phyloP scores from a whole-genome alignment of 2,329 filamentous ascomycete genomes.

The Moelleriella libera region DNA sequence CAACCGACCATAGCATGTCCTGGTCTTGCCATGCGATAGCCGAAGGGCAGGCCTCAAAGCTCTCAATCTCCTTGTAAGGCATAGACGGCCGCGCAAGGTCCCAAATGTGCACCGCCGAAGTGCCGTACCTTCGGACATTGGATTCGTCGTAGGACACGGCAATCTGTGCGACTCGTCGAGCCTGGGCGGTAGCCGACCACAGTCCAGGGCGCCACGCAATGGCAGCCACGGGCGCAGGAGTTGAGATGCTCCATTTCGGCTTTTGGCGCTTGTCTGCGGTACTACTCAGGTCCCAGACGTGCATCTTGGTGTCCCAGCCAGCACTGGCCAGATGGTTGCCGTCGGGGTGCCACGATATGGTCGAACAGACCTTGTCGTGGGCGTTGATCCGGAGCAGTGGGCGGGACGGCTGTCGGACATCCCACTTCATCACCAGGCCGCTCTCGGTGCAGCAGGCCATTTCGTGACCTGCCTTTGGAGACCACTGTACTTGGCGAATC shows the following conservation, averaged over 20 bases:
- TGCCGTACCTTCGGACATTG: slow-evolving; percentile 37
- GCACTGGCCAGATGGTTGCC: slow-evolving; percentile 51
- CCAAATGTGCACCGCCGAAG: slow-evolving; percentile 50
- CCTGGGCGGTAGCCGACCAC: slow-evolving; percentile 51
- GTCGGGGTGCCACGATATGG: slow-evolving; percentile 54
- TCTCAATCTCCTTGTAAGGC: slow-evolving; percentile 51
- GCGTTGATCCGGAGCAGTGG: slow-evolving; percentile 46
- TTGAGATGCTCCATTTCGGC: slow-evolving; percentile 45
- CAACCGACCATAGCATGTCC: slow-evolving; percentile 52
- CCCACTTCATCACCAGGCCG: slow-evolving; percentile 50
- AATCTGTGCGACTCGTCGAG: slow-evolving; percentile 44
- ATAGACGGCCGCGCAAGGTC: slow-evolving; percentile 53
- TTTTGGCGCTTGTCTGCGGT: slow-evolving; percentile 50
- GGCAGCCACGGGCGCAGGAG: slow-evolving; percentile 43
- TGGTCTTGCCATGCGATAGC: slow-evolving; percentile 49
- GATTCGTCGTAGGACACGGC: slow-evolving; percentile 48
- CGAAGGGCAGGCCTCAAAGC: slow-evolving; percentile 42
- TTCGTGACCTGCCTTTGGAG: slow-evolving; percentile 43
- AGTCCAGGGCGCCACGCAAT: slow-evolving; percentile 50
- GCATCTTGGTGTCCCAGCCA: slow-evolving; percentile 45
- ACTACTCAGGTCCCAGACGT: slow-evolving; percentile 51
- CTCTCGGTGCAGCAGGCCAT: slow-evolving; percentile 52
- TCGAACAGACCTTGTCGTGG: slow-evolving; percentile 44
- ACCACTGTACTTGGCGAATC: slow-evolving; percentile 52
- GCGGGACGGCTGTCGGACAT: slow-evolving; percentile 37